These are phyloP conservation scores for Coleophoma eucalyptorum DNA, from an alignment of 2,329 filamentous ascomycete genomes.

Conservation along the genomic window DNA sequence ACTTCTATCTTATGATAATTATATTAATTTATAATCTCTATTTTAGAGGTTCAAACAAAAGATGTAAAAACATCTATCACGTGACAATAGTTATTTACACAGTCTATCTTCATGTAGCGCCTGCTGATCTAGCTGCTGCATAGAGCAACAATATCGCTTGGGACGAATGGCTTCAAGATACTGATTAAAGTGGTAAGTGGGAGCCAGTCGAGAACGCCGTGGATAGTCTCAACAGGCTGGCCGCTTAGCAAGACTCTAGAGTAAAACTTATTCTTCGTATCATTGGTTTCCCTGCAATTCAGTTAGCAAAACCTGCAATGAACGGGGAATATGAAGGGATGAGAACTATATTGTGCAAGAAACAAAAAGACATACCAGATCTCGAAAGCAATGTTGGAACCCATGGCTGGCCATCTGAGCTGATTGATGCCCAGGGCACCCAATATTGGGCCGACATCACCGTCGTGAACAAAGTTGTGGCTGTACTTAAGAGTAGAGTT, in stretches of 20 bases:
- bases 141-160: conserved; percentile 12
- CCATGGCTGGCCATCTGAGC: conserved; percentile 36
- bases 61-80: no score
- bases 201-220: conserved; percentile 20
- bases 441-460: conserved; percentile 27
- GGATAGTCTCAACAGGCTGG: conserved; percentile 16
- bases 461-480: conserved; percentile 33
- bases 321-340: no score
- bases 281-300: background rate
- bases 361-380: conserved; percentile 29
- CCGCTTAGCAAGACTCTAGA: conserved; percentile 28
- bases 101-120: no score
- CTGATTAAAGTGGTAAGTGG: conserved; percentile 10
- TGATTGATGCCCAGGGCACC: conserved; percentile 28
- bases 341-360: no score
- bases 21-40: no score
- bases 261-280: background rate
- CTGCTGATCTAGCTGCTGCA: background rate
- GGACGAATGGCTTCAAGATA: conserved; percentile 15
- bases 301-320: no score
- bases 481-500: conserved; percentile 15
- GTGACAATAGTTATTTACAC: no score
- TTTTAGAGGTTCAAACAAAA: no score
- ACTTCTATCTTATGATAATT: no score
- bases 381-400: conserved; percentile 32